Evolutionary conservation across 2,329 filamentous ascomycete genomes (phyloP), one percentile per base, ranked within the genome.

Genomic region (Colletotrichum tofieldiae): DNA sequence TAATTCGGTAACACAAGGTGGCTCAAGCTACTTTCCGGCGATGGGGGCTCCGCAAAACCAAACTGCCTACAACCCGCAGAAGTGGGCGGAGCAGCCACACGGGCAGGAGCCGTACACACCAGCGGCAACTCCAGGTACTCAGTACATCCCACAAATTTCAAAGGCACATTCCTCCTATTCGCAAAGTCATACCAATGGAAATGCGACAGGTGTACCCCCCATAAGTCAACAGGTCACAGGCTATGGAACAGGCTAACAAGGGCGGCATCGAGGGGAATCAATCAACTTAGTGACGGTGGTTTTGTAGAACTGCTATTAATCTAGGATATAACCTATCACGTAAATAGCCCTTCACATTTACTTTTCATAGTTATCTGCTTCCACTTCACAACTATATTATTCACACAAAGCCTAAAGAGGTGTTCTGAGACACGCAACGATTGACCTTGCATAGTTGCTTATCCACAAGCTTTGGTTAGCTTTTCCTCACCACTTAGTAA

Each of bases 91-190:
- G 9, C 62, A 12, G 11, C 37, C 62, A 16, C 18, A 55, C 23
- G 62, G 49, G 1, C 62, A 56, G 49, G 62, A 41, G 20, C 63
- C 51, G 43, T 66, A 66, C 41, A 66, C 63, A 20, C 63, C 63
- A 20, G 52, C 52, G 18, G 52, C 63, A 8, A 66, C 63, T 4
- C 63, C 63, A n/a, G 41, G 41, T 9, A 18, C 32, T 8, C 20
- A 32, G 2, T 39, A 16, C 11, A 16, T 7, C 2, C 54, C 20
- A 5, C 35, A 39, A 23, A 6, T n/a, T 18, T 12, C 32, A 23
- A 35, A n/a, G 7, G 35, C 20, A 11, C n/a, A 56, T 8, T 9
- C 35, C 4, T 3, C 29, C 32, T 6, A 39, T 18, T 12, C 32
- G 16, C 51, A 35, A 20, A 2, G 20, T 12, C 29, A 16, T 23